A percentile compares a stretch with the other conserved stretches of the same genome.
Evolutionary conservation across 371 early-diverging fungal genomes (phyloP).

Genomic region (Smittium culicis): DNA sequence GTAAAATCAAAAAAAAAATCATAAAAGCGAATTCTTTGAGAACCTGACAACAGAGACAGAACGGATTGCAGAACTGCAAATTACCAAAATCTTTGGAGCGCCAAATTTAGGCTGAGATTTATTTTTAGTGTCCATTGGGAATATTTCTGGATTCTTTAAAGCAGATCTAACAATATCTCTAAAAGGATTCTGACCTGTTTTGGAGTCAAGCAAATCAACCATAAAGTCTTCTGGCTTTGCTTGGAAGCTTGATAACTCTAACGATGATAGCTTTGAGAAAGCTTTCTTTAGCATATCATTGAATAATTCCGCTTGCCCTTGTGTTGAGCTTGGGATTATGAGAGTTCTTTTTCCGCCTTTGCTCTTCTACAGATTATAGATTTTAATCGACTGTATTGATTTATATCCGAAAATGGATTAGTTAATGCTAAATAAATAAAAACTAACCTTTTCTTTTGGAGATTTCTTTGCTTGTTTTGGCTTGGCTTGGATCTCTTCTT

Average conservation of each 20-base stretch:
- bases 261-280: conserved; percentile 29
- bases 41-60: conserved; percentile 44
- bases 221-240: not conserved
- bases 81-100: conserved; percentile 48
- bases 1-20: too few species aligned
- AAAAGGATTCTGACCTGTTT: not conserved
- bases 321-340: not conserved
- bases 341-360: not conserved
- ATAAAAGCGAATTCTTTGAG: conserved; percentile 36
- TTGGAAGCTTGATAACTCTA: conserved; percentile 11
- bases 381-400: too few species aligned
- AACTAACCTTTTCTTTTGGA: too few species aligned
- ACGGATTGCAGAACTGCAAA: conserved; percentile 61
- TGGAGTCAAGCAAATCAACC: not conserved
- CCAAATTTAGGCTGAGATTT: conserved; percentile 22
- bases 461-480: too few species aligned
- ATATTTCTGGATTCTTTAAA: not conserved
- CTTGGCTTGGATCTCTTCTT: too few species aligned
- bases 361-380: too few species aligned
- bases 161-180: not conserved
- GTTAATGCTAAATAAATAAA: too few species aligned
- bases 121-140: not conserved
- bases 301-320: conserved; percentile 20
- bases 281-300: conserved; percentile 41
- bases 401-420: too few species aligned